Percentiles rank a stretch among this genome's conserved stretches.
Conservation (phyloP, 306 rosid genomes). For the Chamaecrista fasciculata region DNA sequence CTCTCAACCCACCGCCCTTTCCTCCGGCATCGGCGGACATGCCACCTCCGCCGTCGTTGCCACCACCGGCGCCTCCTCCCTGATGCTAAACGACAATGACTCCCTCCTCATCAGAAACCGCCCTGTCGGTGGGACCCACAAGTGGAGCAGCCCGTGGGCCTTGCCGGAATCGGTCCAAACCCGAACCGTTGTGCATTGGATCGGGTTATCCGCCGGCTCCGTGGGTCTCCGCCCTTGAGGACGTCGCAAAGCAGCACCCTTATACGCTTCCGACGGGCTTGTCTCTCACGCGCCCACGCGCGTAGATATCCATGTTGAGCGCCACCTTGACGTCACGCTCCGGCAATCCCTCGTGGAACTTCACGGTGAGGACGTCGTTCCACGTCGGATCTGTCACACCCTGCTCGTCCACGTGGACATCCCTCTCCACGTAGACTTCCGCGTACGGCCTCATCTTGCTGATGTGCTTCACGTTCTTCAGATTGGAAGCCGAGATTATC, state of each 20-base stretch:
- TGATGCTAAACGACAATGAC: not conserved
- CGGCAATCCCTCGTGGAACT: not conserved
- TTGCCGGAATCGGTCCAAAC: not conserved
- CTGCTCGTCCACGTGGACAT: not conserved
- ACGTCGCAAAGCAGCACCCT: not conserved
- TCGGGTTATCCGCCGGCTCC: constrained; percentile 2
- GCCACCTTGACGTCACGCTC: not conserved
- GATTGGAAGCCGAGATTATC: not conserved
- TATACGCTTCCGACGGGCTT: not conserved
- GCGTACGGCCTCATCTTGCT: constrained; percentile 1
- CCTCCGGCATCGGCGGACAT: not conserved
- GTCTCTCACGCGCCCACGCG: not conserved
- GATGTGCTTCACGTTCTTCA: constrained; percentile 1
- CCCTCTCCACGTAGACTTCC: not conserved
- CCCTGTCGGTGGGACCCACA: constrained; percentile 2
- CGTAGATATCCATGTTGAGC: not conserved
- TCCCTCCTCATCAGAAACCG: not conserved
- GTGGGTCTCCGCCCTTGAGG: not conserved
- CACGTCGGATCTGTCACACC: constrained; percentile 2
- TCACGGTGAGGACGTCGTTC: not conserved
- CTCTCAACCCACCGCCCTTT: not conserved
- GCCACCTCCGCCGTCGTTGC: not conserved
- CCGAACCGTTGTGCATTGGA: not conserved
- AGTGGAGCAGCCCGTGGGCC: not conserved
- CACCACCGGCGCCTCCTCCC: not conserved